Conservation (phyloP, 129 eudicot species). For the Helianthus tuberosus region DNA sequence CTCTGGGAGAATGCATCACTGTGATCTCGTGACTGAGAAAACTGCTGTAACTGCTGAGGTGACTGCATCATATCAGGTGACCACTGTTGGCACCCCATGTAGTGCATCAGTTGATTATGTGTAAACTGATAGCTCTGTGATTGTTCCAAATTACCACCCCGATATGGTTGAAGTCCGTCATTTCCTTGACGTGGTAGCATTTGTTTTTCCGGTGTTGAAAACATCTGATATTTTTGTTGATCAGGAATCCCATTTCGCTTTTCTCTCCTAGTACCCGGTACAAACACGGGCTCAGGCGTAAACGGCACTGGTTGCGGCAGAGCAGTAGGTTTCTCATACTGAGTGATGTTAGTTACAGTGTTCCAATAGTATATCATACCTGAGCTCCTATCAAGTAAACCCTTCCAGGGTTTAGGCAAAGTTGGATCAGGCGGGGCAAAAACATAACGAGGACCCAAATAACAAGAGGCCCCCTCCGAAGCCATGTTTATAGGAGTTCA, state of each 20-base stretch:
- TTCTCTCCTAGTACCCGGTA: slow-evolving; percentile 38
- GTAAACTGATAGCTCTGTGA: slow-evolving; percentile 56
- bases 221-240: slow-evolving; percentile 51
- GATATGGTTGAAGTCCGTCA: slow-evolving; percentile 47
- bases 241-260: slow-evolving; percentile 50
- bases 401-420: slow-evolving; percentile 94
- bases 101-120: slow-evolving; percentile 55
- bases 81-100: slow-evolving; percentile 67
- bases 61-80: slow-evolving; percentile 33
- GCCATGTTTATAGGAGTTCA: slow-evolving; percentile 49
- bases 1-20: slow-evolving; percentile 25
- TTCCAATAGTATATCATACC: slow-evolving; percentile 90
- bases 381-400: slow-evolving; percentile 83
- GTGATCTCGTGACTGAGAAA: slow-evolving; percentile 53
- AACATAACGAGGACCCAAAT: slow-evolving; percentile 78
- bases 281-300: slow-evolving; percentile 53
- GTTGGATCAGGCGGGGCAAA: slow-evolving; percentile 80
- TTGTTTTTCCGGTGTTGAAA: slow-evolving; percentile 42
- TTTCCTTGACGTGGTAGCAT: slow-evolving; percentile 39
- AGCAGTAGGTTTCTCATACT: slow-evolving; percentile 79
- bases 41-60: slow-evolving; percentile 52
- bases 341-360: slow-evolving; percentile 88
- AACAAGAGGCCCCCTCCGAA: slow-evolving; percentile 66
- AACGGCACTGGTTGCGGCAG: slow-evolving; percentile 58
- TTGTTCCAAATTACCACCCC: slow-evolving; percentile 47